Conservation (phyloP, 257 asterid genomes). For the Solanum boliviense region DNA sequence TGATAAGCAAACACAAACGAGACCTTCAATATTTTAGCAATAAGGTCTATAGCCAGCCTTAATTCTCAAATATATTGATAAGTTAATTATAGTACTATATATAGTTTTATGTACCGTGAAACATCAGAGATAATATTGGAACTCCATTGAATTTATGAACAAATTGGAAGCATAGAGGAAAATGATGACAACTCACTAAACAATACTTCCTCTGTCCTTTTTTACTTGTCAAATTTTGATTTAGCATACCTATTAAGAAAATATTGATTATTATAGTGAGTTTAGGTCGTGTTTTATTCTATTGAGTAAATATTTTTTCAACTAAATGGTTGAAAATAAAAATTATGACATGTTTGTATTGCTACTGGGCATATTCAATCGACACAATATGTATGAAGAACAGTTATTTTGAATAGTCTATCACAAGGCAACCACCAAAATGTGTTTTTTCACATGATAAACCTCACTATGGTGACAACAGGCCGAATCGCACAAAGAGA, state of each 20-base stretch:
- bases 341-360: too few relatives aligned
- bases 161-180: background rate
- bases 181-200: background rate
- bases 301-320: too few relatives aligned
- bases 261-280: background rate
- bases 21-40: background rate
- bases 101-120: background rate
- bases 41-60: background rate
- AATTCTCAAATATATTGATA: background rate
- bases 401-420: too few relatives aligned
- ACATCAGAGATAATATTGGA: background rate
- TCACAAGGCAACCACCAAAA: background rate
- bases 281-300: too few relatives aligned
- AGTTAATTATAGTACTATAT: background rate
- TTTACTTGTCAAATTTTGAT: too few relatives aligned
- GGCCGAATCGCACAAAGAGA: too few relatives aligned
- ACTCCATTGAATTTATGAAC: background rate
- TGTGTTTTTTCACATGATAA: background rate
- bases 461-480: background rate
- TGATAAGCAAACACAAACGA: background rate
- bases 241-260: too few relatives aligned
- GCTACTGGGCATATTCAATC: background rate
- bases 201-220: background rate
- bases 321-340: too few relatives aligned
- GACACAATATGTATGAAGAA: too few relatives aligned